These are phyloP conservation scores for Noccaea bulbosa DNA, from an alignment of 345 rosid species.

Conservation along the genomic window DNA sequence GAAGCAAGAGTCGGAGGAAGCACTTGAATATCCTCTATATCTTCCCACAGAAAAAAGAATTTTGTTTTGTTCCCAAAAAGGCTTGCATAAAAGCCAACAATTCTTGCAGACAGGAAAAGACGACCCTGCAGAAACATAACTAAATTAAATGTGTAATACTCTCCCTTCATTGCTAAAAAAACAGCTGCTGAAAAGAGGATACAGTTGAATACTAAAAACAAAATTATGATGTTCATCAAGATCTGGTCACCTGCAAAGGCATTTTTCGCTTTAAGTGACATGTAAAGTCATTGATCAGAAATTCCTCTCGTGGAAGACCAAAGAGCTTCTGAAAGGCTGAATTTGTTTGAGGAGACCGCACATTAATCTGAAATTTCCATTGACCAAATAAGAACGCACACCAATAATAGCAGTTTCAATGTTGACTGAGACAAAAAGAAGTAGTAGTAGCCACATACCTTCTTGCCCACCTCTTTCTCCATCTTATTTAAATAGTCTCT, in stretches of 20 bases:
- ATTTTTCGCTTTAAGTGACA: slow-evolving; percentile 95
- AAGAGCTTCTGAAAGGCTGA: slow-evolving; percentile 97
- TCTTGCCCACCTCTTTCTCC: slow-evolving; percentile 99
- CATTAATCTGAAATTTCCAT: slow-evolving; percentile 63
- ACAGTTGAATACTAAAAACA: slow-evolving; percentile 15
- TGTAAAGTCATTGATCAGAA: slow-evolving; percentile 95
- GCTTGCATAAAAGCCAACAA: slow-evolving; percentile 90
- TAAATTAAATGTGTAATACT: background rate
- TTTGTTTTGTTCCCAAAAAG: slow-evolving; percentile 90
- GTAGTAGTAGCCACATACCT: slow-evolving; percentile 54
- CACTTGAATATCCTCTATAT: slow-evolving; percentile 84
- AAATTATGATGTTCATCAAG: slow-evolving; percentile 24
- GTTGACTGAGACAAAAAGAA: slow-evolving; percentile 15
- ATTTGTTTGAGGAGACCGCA: slow-evolving; percentile 96
- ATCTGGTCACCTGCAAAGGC: slow-evolving; percentile 79
- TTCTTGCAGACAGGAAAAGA: slow-evolving; percentile 86
- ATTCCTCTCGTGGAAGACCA: slow-evolving; percentile 92
- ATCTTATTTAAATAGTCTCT: slow-evolving; percentile 87
- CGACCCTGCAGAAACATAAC: slow-evolving; percentile 67
- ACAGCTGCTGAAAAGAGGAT: background rate
- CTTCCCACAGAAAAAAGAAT: slow-evolving; percentile 97
- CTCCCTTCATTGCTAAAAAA: background rate
- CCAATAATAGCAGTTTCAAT: slow-evolving; percentile 14
- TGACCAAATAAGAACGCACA: slow-evolving; percentile 20
- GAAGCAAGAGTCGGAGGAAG: slow-evolving; percentile 82